Conservation (phyloP, 2,329 filamentous ascomycete genomes). For the Aurifilum marmelostoma region DNA sequence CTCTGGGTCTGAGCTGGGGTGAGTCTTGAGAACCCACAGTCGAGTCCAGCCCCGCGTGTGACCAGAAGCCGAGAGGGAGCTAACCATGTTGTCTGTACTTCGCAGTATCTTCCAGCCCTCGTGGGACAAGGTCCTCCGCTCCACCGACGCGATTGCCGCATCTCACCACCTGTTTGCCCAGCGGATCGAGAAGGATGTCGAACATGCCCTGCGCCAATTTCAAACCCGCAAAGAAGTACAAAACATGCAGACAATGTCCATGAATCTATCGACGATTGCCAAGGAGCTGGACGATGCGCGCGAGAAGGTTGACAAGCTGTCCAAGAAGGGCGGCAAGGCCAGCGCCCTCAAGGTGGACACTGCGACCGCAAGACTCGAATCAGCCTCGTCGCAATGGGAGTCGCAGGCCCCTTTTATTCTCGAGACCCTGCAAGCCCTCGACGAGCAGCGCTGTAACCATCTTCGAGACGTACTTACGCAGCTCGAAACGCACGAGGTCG, state of each 20-base stretch:
- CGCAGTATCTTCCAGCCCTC: slow-evolving; percentile 83
- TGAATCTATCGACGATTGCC: slow-evolving; percentile 78
- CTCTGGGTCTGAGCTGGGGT: slow-evolving; percentile 84
- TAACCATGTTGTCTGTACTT: slow-evolving; percentile 7
- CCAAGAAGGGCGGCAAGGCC: slow-evolving; percentile 75
- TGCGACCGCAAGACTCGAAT: slow-evolving; percentile 73
- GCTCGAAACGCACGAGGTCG: slow-evolving; percentile 88
- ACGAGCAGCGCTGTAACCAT: slow-evolving; percentile 87
- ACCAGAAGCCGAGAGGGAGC: background rate
- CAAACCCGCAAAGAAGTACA: slow-evolving; percentile 74
- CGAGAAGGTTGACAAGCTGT: slow-evolving; percentile 83
- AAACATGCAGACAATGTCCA: slow-evolving; percentile 78
- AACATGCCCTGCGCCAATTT: slow-evolving; percentile 79
- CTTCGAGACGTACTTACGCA: slow-evolving; percentile 90
- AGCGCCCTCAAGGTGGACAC: slow-evolving; percentile 77
- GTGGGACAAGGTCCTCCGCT: slow-evolving; percentile 84
- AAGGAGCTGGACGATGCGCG: slow-evolving; percentile 84
- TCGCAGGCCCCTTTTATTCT: slow-evolving; percentile 94
- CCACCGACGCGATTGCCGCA: slow-evolving; percentile 78
- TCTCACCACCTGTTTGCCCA: slow-evolving; percentile 81
- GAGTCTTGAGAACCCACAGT: slow-evolving; percentile 41
- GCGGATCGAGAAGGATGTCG: slow-evolving; percentile 87
- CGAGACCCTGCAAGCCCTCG: slow-evolving; percentile 86
- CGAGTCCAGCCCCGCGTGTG: background rate
- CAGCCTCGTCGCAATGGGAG: slow-evolving; percentile 85